Base-by-base conservation (phyloP, 2,329 filamentous ascomycete species). In the Pseudogymnoascus sp. region DNA sequence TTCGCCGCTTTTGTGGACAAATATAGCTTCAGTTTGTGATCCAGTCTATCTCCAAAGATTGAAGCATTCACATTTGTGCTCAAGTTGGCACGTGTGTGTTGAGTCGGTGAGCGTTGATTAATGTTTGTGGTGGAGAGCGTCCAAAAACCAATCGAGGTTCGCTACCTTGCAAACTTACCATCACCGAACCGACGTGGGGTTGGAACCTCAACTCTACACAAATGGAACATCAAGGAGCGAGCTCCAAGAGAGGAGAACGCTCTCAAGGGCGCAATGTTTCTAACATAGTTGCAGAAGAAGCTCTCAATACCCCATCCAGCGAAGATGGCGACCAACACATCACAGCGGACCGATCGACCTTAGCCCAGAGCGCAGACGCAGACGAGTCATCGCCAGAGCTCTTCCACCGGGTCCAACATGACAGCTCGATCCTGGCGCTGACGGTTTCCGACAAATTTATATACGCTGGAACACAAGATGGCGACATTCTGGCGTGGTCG, bases 401-500 rank as follows among this genome's bases (percentile, higher is more conserved):
- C 53, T 78, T 88, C 64, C 91, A 96, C 74, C 87, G 86, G 68
- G 84, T 96, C 66, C 83, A 87, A 72, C 89, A 93, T 73, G 83
- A 87, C 71, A 90, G 86, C 74, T 91, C 89, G 2, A 89, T 96
- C 59, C 85, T 99, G 60, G 86, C 91, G 7, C 83, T 99, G 63
- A 90, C 88, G 3, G 85, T 96, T 23, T 92, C 91, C 64, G 82
- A 90, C 61, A 82, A 89, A 59, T 88, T 87, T 72, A 89, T 99
- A 62, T 99, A 91, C 75, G 93, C 93, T 16, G 95, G 95, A 42
- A 93, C 95, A 1, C 92, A 97, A 73, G 90, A 91, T 67, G 95
- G 95, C 66, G 91, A 97, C 77, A 96, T 99, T 66, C 82, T 96
- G 53, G 88, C 93, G 50, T 99, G 92, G 89, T 92, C 89, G 3